Base-by-base conservation (phyloP, 2,329 filamentous ascomycete genomes). In the Neurospora crassa region DNA sequence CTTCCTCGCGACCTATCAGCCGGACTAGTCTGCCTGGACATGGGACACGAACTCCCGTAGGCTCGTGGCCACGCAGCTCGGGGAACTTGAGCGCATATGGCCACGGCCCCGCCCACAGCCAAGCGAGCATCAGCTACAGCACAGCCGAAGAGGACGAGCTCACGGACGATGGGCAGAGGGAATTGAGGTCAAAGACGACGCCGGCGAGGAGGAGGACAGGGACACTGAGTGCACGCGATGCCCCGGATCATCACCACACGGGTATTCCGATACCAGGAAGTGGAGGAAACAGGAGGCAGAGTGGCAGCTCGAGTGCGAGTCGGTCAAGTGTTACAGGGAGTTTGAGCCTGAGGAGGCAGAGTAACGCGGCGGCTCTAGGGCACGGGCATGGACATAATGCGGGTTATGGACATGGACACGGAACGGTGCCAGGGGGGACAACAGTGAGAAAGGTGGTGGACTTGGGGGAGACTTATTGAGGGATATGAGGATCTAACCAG, bases 61-160 rank as follows among this genome's bases (percentile, higher is more conserved):
- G 87, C 37, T 88, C 92, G 70, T 90, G 92, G 20, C 86, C 91
- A 68, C 93, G 90, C 68, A 93, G 91, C 16, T 83, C 94, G 74
- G 88, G 88, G 71, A 87, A 68, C 42, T 67, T 90, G 70, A 89
- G 87, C 73, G 81, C 86, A 12, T 87, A 90, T 74, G 84, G 86
- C 4, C 85, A 88, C 75, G 87, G 87, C 14, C 53, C 53, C 0
- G 53, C 53, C 8, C 81, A 85, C 69, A 90, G 87, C 77, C 83
- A 90, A 78, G 53, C 53, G 24, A 87, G 85, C 74, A 82, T 85
- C 70, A 84, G 86, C 69, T 82, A 86, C 69, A 86, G 87, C 73
- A 83, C 84, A 43, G 85, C 86, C 47, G 86, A 88, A 71, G 83
- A 83, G 41, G 82, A 82, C 69, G 83, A 85, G 71, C 79, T 82